Evolutionary conservation across 2,329 filamentous ascomycete genomes (phyloP).

Genomic region (Talaromyces sp.): DNA sequence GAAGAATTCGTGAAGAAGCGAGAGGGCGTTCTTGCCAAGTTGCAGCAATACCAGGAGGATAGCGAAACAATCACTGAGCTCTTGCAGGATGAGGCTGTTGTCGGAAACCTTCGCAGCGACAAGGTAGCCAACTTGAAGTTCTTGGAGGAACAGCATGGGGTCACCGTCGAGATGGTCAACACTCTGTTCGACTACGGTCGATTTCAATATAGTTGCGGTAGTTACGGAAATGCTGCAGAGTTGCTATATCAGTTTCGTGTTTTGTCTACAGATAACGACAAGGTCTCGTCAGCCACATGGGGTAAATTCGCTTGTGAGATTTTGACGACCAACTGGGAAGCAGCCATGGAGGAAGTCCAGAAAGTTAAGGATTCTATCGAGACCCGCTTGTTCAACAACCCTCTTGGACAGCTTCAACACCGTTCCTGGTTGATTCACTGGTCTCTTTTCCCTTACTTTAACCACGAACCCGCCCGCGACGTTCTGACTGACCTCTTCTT

Average conservation of each 20-base stretch:
- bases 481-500: slow-evolving; percentile 94
- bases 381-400: slow-evolving; percentile 91
- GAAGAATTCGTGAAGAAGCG: slow-evolving; percentile 85
- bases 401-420: slow-evolving; percentile 90
- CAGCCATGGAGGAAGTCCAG: slow-evolving; percentile 81
- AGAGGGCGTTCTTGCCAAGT: slow-evolving; percentile 77
- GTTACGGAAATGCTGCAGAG: slow-evolving; percentile 85
- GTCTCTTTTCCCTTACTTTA: slow-evolving; percentile 98
- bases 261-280: slow-evolving; percentile 96
- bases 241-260: slow-evolving; percentile 97
- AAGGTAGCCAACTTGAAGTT: slow-evolving; percentile 99
- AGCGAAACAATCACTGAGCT: slow-evolving; percentile 85
- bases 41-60: slow-evolving; percentile 81
- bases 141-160: slow-evolving; percentile 91
- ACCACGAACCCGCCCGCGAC: slow-evolving; percentile 88
- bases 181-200: slow-evolving; percentile 92
- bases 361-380: slow-evolving; percentile 93
- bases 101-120: slow-evolving; percentile 86
- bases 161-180: slow-evolving; percentile 93
- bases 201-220: slow-evolving; percentile 96
- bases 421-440: slow-evolving; percentile 98
- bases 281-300: slow-evolving; percentile 93
- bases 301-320: slow-evolving; percentile 97
- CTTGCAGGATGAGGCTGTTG: slow-evolving; percentile 81
- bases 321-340: slow-evolving; percentile 91